These are phyloP conservation scores for Torrubiellomyces zombiae DNA, from an alignment of 2,329 filamentous ascomycete genomes.

Conservation along the genomic window DNA sequence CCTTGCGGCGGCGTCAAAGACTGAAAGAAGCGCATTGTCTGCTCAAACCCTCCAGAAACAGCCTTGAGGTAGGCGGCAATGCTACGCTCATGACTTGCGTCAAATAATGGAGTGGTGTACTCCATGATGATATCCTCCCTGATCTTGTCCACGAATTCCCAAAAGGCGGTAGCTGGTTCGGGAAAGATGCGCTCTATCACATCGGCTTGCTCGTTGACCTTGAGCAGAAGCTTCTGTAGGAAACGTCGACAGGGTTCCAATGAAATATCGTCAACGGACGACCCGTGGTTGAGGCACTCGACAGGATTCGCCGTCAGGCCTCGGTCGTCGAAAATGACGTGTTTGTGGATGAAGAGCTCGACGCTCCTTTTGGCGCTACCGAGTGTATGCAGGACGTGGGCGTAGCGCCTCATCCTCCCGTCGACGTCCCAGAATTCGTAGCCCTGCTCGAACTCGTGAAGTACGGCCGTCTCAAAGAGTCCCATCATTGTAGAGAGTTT, in stretches of 20 bases:
- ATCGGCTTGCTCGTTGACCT: conserved; percentile 66
- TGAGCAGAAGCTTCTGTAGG: conserved; percentile 56
- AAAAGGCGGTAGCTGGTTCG: conserved; percentile 50
- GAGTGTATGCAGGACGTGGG: conserved; percentile 64
- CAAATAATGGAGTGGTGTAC: conserved; percentile 71
- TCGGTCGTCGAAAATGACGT: conserved; percentile 63
- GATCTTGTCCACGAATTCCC: conserved; percentile 65
- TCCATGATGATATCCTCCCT: conserved; percentile 73
- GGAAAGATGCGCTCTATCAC: conserved; percentile 77
- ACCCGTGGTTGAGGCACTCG: conserved; percentile 61
- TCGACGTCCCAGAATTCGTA: conserved; percentile 82
- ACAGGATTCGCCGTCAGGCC: conserved; percentile 51
- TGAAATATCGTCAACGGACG: conserved; percentile 48
- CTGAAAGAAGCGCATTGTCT: conserved; percentile 61
- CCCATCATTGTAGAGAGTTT: conserved; percentile 58
- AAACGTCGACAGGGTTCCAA: conserved; percentile 69
- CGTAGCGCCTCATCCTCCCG: conserved; percentile 76
- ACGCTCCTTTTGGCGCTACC: conserved; percentile 67
- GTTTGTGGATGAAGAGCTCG: conserved; percentile 77
- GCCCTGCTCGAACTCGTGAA: conserved; percentile 84
- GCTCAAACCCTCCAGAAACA: conserved; percentile 75
- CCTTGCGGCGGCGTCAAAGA: conserved; percentile 51
- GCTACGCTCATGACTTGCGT: conserved; percentile 66
- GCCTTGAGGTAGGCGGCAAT: conserved; percentile 68
- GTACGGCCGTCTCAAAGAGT: conserved; percentile 79